Conservation (phyloP, 805 yeast genomes). For the Candida ascalaphidarum region DNA sequence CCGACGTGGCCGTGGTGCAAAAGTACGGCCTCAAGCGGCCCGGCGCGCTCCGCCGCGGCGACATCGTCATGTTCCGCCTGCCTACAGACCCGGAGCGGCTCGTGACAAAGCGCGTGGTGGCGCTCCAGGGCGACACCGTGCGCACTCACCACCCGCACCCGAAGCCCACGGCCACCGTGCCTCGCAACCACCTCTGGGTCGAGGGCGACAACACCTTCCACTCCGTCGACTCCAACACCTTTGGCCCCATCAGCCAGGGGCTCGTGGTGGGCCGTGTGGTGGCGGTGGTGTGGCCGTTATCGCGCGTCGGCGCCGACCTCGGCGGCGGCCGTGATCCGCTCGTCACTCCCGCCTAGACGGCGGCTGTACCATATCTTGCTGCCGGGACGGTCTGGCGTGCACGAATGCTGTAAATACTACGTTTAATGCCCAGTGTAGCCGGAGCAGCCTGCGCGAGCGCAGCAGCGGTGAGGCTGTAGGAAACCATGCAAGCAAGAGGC, state of each 20-base stretch:
- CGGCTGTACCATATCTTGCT: no score
- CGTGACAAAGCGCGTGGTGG: constrained; percentile 76
- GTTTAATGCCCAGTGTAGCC: no score
- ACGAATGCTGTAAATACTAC: no score
- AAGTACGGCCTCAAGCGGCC: constrained; percentile 48
- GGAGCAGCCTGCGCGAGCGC: no score
- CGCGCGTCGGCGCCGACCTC: constrained; percentile 19
- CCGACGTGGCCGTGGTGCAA: constrained; percentile 62
- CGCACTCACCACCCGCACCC: constrained; percentile 61
- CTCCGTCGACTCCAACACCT: constrained; percentile 77
- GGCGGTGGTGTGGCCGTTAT: constrained; percentile 58
- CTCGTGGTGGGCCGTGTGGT: constrained; percentile 72
- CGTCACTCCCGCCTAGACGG: no score
- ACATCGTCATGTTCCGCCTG: constrained; percentile 68
- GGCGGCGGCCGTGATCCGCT: constrained; percentile 7
- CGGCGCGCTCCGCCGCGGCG: constrained; percentile 46
- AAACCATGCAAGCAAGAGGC: no score
- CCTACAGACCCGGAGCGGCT: constrained; percentile 73
- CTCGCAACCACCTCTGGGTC: constrained; percentile 83
- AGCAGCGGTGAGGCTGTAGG: no score
- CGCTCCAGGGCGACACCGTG: constrained; percentile 62
- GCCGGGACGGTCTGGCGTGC: no score
- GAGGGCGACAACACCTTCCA: constrained; percentile 84
- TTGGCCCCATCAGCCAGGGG: constrained; percentile 83
- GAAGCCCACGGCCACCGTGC: constrained; percentile 49